phyloP scores from a whole-genome alignment of 2,329 filamentous ascomycete genomes.

The Fusarium abutilonis region DNA sequence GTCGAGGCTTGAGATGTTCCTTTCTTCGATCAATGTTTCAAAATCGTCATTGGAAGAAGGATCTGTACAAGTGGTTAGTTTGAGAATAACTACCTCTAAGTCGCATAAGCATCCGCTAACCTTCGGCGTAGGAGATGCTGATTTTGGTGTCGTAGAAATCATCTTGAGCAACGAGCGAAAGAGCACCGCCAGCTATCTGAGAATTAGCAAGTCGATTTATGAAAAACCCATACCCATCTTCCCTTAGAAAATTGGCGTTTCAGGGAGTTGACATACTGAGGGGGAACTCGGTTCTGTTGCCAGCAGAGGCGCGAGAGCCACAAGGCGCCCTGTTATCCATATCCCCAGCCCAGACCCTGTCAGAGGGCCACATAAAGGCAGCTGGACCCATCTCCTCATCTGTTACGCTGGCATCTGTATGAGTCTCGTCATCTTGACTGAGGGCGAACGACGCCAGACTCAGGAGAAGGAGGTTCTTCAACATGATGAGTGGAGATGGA shows the following conservation, averaged over 20 bases:
- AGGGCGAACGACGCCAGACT: constrained; percentile 18
- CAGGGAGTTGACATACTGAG: constrained; percentile 51
- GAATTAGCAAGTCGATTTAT: not conserved
- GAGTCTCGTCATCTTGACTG: constrained; percentile 22
- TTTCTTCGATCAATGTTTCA: constrained; percentile 50
- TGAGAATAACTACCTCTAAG: not conserved
- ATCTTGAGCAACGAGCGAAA: constrained; percentile 66
- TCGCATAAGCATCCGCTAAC: constrained; percentile 47
- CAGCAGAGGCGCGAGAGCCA: constrained; percentile 59
- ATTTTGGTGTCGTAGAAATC: constrained; percentile 65
- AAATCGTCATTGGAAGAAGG: constrained; percentile 55
- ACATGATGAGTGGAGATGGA: constrained; percentile 8
- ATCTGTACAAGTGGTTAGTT: constrained; percentile 43
- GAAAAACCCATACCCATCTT: too few species aligned
- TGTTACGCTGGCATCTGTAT: constrained; percentile 23
- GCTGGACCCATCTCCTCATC: constrained; percentile 61
- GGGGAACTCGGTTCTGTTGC: constrained; percentile 66
- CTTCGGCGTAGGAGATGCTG: constrained; percentile 61
- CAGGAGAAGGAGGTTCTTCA: constrained; percentile 22
- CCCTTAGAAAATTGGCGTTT: not conserved
- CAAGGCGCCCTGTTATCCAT: constrained; percentile 67
- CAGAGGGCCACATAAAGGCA: constrained; percentile 69
- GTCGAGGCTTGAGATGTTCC: constrained; percentile 52
- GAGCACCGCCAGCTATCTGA: constrained; percentile 60
- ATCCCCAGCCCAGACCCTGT: constrained; percentile 64